Conservation (phyloP, 176 grass and related monocot species). For the Oryza meridionalis region DNA sequence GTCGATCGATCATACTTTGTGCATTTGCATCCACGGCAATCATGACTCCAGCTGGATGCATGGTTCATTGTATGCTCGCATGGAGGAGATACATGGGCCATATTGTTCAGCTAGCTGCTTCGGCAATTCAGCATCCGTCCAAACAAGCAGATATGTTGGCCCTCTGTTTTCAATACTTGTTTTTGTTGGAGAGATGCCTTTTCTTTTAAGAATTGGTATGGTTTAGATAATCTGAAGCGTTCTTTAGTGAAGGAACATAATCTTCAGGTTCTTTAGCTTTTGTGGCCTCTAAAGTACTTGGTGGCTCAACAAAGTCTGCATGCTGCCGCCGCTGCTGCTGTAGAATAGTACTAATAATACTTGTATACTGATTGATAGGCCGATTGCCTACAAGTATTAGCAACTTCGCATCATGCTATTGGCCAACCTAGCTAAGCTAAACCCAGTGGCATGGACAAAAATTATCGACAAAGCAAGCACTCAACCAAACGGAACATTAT, state of each 20-base stretch:
- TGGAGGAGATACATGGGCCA: not conserved
- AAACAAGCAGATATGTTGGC: not conserved
- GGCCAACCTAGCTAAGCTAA: not conserved
- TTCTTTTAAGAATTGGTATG: not conserved
- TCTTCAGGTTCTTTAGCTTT: not conserved
- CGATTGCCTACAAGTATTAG: not conserved
- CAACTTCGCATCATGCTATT: not conserved
- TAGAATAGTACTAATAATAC: no score
- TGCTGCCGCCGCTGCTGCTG: no score
- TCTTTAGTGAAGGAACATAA: not conserved
- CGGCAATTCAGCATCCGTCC: not conserved
- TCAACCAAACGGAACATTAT: slow-evolving; percentile 9
- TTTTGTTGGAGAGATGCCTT: not conserved
- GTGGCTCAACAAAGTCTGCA: no score
- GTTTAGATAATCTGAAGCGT: not conserved
- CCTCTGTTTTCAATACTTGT: not conserved
- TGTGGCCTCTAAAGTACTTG: not conserved
- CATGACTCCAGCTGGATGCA: slow-evolving; percentile 31
- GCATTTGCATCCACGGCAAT: not conserved
- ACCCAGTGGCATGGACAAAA: not conserved
- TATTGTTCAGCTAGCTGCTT: not conserved
- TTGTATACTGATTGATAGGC: slow-evolving; percentile 5
- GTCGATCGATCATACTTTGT: not conserved
- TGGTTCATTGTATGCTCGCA: not conserved
- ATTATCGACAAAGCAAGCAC: slow-evolving; percentile 39